Evolutionary conservation across 768 basidiomycete species (phyloP).

Genomic region (Lactifluus piperatus): DNA sequence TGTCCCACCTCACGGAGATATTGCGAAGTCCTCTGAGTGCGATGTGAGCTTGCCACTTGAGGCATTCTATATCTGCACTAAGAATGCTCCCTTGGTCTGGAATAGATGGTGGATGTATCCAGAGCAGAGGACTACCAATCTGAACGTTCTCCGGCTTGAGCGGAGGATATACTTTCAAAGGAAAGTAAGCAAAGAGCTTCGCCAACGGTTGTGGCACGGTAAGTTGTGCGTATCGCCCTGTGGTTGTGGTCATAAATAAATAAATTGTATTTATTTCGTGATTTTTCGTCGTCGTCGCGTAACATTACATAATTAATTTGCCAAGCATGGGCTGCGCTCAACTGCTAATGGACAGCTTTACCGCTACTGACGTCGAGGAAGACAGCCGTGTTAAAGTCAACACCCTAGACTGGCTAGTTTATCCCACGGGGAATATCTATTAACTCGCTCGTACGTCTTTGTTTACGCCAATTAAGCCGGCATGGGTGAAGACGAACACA

Average conservation of each 20-base stretch:
- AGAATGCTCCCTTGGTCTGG: constrained; percentile 30
- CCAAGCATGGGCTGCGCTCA: neutral
- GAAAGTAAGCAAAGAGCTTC: constrained; percentile 20
- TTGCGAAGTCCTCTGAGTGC: constrained; percentile 50
- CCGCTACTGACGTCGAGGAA: neutral
- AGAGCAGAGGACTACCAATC: constrained; percentile 42
- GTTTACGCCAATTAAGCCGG: neutral
- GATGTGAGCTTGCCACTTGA: constrained; percentile 85
- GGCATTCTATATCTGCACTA: constrained; percentile 74
- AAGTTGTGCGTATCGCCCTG: constrained; percentile 6
- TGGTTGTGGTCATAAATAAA: constrained; percentile 17
- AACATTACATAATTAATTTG: neutral
- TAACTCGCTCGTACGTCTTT: neutral
- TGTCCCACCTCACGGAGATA: constrained; percentile 56
- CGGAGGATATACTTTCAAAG: constrained; percentile 22
- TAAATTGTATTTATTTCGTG: neutral
- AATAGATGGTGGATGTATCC: constrained; percentile 49
- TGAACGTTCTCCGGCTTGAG: constrained; percentile 4
- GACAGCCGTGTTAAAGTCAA: neutral
- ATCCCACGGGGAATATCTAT: neutral
- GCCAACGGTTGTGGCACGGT: constrained; percentile 9
- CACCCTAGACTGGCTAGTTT: neutral
- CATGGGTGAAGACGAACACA: neutral
- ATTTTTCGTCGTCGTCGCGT: neutral
- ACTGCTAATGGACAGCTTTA: neutral